Evolutionary conservation across 2,329 filamentous ascomycete species (phyloP), one percentile per base, ranked within the genome.

Genomic region (Phialophora tarda): DNA sequence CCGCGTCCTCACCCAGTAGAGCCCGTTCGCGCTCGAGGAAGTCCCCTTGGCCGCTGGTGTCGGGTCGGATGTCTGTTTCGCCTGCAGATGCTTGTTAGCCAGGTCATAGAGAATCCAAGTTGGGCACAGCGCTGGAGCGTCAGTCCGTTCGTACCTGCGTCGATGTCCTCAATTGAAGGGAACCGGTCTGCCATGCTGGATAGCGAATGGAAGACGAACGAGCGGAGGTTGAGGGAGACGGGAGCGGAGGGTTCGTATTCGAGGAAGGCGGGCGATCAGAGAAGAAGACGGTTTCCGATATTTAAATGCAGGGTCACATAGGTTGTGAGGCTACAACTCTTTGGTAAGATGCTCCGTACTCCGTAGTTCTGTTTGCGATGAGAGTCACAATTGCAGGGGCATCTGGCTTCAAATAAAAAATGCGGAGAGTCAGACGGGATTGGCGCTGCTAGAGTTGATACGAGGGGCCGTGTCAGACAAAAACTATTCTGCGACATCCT

Each of bases 21-120:
- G 93, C 95, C 76, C 93, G 92, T 82, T 99, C 95, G 73, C 94
- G 91, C 69, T 91, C 89, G 57, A 98, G 87, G 78, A 99, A 98
- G 80, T 97, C 92, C 75, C 92, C 88, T 61, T 67, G 67, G n/a
- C 66, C 67, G 90, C 80, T 70, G 65, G 67, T 70, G 38, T 73
- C 60, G 44, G 67, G 60, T 56, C 69, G 55, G 34, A 72, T 57
- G 53, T 70, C 66, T 57, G 63, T 69, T 41, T 71, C 69, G 26
- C 71, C 72, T 66, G 74, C 69, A 63, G 75, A 74, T 41, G 32
- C 14, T 65, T 65, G 53, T 70, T 28, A 68, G 63, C 30, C 24
- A 32, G 24, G 4, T 30, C 17, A 26, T 28, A 26, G 23, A 57
- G 50, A 4, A 50, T 14, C 17, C 11, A 48, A 7, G 5, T n/a